Percentiles rank a stretch among this genome's conserved stretches.
Conservation (phyloP, 2,329 filamentous ascomycete species). For the Phialemoniopsis sp. region DNA sequence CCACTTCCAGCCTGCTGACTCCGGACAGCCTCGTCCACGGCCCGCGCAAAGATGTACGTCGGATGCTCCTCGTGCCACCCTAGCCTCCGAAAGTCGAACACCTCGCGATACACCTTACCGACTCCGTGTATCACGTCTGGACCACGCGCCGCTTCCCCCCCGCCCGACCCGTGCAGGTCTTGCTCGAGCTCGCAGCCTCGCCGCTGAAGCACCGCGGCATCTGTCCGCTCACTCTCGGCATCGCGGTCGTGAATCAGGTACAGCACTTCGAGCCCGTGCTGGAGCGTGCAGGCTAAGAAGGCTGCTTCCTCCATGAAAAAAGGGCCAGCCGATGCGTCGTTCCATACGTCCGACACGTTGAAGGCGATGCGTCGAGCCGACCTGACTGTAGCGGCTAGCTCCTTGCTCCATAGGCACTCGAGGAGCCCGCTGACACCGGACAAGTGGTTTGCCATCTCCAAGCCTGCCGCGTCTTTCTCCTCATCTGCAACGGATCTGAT, state of each 20-base stretch:
- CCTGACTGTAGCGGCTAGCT: slow-evolving; percentile 18
- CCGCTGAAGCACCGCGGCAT: slow-evolving; percentile 7
- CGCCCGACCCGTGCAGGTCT: slow-evolving; percentile 10
- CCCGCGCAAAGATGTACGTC: slow-evolving; percentile 21
- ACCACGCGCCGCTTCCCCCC: slow-evolving; percentile 9
- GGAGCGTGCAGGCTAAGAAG: slow-evolving; percentile 21
- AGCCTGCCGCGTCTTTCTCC: not conserved
- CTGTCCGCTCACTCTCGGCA: slow-evolving; percentile 5
- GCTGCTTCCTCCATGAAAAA: slow-evolving; percentile 18
- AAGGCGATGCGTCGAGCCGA: slow-evolving; percentile 18
- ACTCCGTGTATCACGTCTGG: slow-evolving; percentile 23
- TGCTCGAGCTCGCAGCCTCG: slow-evolving; percentile 14
- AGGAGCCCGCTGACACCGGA: slow-evolving; percentile 10
- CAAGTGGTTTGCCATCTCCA: too few species aligned
- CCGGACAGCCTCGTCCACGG: slow-evolving; percentile 20
- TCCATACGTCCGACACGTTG: slow-evolving; percentile 16
- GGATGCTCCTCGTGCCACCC: slow-evolving; percentile 23
- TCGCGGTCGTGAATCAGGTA: slow-evolving; percentile 23
- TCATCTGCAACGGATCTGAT: not conserved
- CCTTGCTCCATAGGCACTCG: slow-evolving; percentile 22
- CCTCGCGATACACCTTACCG: slow-evolving; percentile 22
- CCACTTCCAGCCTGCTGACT: slow-evolving; percentile 16
- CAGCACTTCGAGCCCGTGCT: slow-evolving; percentile 20
- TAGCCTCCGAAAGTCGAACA: slow-evolving; percentile 21
- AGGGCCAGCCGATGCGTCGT: slow-evolving; percentile 6